These are phyloP conservation scores for Halophytophthora batemanensis DNA, from an alignment of 352 stramenopile species.

Conservation along the genomic window DNA sequence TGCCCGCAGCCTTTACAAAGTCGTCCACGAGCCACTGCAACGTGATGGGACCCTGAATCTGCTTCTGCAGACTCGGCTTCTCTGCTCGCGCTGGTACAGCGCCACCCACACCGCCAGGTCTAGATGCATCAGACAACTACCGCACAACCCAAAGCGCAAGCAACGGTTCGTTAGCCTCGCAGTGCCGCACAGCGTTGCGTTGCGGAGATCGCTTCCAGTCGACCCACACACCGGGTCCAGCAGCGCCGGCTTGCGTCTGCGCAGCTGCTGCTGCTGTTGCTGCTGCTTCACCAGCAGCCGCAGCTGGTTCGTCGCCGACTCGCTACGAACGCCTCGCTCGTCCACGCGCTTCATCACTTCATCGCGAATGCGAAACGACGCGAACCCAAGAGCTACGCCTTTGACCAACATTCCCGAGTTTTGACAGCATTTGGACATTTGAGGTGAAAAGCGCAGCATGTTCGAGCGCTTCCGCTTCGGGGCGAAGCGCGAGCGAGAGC, in stretches of 20 bases:
- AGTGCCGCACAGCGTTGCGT: too few species aligned
- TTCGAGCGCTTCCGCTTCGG: slow-evolving; percentile 66
- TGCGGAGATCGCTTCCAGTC: too few species aligned
- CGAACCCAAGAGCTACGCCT: background rate
- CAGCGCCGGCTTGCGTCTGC: slow-evolving; percentile 11
- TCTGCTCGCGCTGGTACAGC: background rate
- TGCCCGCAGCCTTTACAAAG: slow-evolving; percentile 46
- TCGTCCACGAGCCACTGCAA: slow-evolving; percentile 58
- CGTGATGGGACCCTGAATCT: slow-evolving; percentile 45
- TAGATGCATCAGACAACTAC: background rate
- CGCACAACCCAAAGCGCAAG: background rate
- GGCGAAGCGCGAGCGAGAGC: slow-evolving; percentile 37
- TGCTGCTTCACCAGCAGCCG: slow-evolving; percentile 31
- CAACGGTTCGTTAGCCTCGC: too few species aligned
- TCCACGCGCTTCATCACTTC: slow-evolving; percentile 7
- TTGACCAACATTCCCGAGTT: too few species aligned
- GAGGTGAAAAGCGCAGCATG: slow-evolving; percentile 15
- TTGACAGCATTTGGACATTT: too few species aligned
- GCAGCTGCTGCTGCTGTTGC: slow-evolving; percentile 3
- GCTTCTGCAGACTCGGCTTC: slow-evolving; percentile 28
- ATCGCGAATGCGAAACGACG: background rate
- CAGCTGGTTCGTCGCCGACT: slow-evolving; percentile 46
- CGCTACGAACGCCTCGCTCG: slow-evolving; percentile 33
- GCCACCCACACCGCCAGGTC: background rate
- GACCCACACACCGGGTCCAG: slow-evolving; percentile 20